Evolutionary conservation across 208 protist genomes (phyloP).

Genomic region (Angomonas deanei): DNA sequence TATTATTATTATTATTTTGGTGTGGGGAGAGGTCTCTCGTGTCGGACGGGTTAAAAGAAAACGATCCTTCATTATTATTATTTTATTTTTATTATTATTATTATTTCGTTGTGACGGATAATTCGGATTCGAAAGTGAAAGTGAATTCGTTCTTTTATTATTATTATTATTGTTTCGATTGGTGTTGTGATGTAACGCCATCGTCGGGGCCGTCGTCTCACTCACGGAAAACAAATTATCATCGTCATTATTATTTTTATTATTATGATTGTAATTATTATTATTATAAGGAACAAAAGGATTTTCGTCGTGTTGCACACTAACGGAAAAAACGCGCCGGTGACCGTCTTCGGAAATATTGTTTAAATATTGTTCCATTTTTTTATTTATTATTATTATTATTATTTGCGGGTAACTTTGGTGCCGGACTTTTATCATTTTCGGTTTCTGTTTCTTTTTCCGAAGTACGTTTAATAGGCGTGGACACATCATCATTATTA

Average conservation of each 20-base stretch:
- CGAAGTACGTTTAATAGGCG: too few relatives aligned
- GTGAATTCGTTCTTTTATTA: too few relatives aligned
- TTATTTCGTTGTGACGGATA: too few relatives aligned
- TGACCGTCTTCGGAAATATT: neutral
- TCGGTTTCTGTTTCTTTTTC: too few relatives aligned
- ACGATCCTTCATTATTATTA: too few relatives aligned
- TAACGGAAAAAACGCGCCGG: conserved; percentile 5
- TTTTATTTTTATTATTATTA: too few relatives aligned
- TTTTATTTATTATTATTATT: too few relatives aligned
- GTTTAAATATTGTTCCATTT: neutral
- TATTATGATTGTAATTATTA: neutral
- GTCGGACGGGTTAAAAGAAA: too few relatives aligned
- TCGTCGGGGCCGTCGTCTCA: conserved; percentile 16
- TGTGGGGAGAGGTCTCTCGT: too few relatives aligned
- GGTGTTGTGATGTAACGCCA: neutral
- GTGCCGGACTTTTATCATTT: neutral
- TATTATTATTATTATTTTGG: too few relatives aligned
- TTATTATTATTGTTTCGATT: neutral
- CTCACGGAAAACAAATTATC: conserved; percentile 17
- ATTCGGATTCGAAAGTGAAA: too few relatives aligned
- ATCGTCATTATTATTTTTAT: neutral
- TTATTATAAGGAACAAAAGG: neutral
- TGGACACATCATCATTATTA: too few relatives aligned
- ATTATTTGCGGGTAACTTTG: neutral
- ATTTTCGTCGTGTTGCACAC: conserved; percentile 14